Conservation (phyloP, 257 asterid species). For the Fraxinus pennsylvanica region DNA sequence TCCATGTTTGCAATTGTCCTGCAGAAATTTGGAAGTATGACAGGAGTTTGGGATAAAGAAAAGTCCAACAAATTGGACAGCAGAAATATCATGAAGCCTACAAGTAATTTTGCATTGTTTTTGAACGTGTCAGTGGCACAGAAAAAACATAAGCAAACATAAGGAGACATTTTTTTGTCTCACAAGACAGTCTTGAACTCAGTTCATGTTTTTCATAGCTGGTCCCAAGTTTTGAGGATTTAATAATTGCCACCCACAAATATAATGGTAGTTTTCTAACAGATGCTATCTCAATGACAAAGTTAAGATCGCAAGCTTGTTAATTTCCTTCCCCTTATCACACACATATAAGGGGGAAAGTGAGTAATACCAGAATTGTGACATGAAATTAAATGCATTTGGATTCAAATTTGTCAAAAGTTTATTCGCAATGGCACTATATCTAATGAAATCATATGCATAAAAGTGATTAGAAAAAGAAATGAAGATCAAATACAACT, state of each 20-base stretch:
- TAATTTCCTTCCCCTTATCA: not conserved
- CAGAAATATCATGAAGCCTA: not conserved
- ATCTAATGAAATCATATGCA: not conserved
- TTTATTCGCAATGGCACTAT: not conserved
- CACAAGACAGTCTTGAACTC: not conserved
- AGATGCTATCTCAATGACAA: not conserved
- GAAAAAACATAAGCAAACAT: not conserved
- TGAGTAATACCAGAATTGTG: not conserved
- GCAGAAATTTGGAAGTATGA: constrained; percentile 30
- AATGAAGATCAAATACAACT: constrained; percentile 13
- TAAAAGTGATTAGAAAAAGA: not conserved
- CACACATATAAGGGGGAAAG: not conserved
- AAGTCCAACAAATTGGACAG: not conserved
- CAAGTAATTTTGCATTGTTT: not conserved
- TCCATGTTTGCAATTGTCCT: constrained; percentile 87
- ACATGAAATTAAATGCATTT: not conserved
- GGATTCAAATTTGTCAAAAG: not conserved
- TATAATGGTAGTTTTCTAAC: not conserved
- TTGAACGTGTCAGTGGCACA: not conserved
- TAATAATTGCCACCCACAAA: not conserved
- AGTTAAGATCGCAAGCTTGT: not conserved
- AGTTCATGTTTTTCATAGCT: not conserved
- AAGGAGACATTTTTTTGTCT: not conserved
- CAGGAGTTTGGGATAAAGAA: constrained; percentile 13
- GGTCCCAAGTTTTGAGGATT: not conserved